Evolutionary conservation across 805 yeast species (phyloP).

Genomic region (Candida parachauliodes): DNA sequence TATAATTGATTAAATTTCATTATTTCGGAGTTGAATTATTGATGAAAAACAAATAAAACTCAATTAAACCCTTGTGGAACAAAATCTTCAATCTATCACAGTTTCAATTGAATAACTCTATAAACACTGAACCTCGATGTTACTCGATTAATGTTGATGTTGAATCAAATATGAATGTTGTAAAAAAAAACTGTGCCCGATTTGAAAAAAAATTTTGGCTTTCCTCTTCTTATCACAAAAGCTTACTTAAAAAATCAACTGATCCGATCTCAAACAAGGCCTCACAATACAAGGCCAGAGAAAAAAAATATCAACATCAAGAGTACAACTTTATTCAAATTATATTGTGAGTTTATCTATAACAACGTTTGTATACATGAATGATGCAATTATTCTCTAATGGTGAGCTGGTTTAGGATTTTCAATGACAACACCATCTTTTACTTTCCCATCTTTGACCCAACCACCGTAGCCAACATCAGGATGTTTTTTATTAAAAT

Average conservation of each 20-base stretch:
- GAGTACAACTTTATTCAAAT: too few relatives aligned
- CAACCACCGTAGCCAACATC: conserved; percentile 74
- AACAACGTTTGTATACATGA: too few relatives aligned
- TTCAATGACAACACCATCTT: conserved; percentile 62
- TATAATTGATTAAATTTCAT: conserved; percentile 5
- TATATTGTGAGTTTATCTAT: too few relatives aligned
- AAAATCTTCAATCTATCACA: neutral
- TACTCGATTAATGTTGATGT: neutral
- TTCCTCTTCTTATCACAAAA: conserved; percentile 1
- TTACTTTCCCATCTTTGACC: conserved; percentile 56
- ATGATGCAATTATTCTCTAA: conserved; percentile 17
- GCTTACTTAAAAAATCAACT: neutral
- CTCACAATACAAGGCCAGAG: neutral
- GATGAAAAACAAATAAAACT: conserved; percentile 1
- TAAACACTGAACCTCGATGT: neutral
- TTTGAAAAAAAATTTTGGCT: neutral
- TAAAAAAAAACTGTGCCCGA: neutral
- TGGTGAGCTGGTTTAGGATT: conserved; percentile 50
- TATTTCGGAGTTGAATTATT: conserved; percentile 3
- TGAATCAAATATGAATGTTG: neutral
- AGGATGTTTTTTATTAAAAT: conserved; percentile 46
- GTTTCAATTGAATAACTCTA: neutral
- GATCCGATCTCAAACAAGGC: neutral
- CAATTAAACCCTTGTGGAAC: too few relatives aligned
- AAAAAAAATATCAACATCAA: too few relatives aligned